Base-by-base conservation (phyloP, 2,329 filamentous ascomycete species). In the Arthrobotrys musiformis region DNA sequence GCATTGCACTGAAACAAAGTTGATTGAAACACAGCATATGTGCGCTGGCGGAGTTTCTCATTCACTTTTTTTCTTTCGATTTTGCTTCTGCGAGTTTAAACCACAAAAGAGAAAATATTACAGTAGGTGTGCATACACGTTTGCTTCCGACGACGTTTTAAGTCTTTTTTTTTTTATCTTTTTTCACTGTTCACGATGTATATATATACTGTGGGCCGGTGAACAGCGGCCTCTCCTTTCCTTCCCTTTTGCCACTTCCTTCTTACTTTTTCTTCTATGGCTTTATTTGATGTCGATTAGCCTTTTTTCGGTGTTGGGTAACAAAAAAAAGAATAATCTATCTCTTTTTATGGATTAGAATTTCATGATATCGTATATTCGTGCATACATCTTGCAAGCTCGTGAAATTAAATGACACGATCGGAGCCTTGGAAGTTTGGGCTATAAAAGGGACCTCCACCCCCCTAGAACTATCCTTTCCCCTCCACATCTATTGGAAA, bases 201-300 rank as follows among this genome's bases (percentile, higher is more conserved):
- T 72, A 64, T 72, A 72, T 66, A 72, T 64, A 26, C 19, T 48
- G 2, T 72, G 42, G 69, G 48, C 50, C 37, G 60, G 40, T 26
- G 69, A 61, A 67, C 60, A 73, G 69, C 69, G 35, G 52, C 35
- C 69, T 73, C 69, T 48, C 69, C 56, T 66, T 60, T 73, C 61
- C 62, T 35, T 61, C 58, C 44, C 52, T 28, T 33, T 26, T 17
- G 2, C n/a, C 2, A 17, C 40, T 42, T 56, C 40, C 64, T 15
- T n/a, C n/a, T n/a, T n/a, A n/a, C 17, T 19, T 56, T 40, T 24
- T 5, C 40, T 15, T 30, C 37, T 62, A 8, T 40, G 54, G 19
- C 42, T 52, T 30, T 61, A 30, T 28, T 68, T 54, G 26, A 54
- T 72, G 46, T 58, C 22, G 28, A 26, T 72, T 64, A 58, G 58